phyloP scores from a whole-genome alignment of 2,329 filamentous ascomycete species.

The Colletotrichum ledebouriae region DNA sequence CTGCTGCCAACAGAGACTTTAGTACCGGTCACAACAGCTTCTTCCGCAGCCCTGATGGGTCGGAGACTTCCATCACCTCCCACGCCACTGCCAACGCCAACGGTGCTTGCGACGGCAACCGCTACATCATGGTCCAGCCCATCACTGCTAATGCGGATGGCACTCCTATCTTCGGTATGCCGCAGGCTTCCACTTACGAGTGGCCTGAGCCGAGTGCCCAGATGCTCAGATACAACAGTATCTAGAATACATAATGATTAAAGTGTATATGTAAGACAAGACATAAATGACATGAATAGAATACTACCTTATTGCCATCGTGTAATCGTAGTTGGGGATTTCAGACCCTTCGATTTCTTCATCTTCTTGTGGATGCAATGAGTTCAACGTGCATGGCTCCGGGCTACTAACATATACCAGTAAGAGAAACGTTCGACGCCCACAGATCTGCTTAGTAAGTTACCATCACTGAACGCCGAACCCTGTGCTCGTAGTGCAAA shows the following conservation, averaged over 20 bases:
- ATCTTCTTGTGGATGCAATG: too few species aligned
- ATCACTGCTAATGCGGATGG: constrained; percentile 65
- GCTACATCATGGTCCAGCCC: constrained; percentile 67
- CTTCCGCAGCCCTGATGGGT: constrained; percentile 68
- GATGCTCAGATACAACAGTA: too few species aligned
- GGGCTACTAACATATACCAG: too few species aligned
- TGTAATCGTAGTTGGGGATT: not conserved
- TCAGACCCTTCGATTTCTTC: not conserved
- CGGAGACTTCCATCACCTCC: constrained; percentile 68
- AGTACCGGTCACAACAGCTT: constrained; percentile 71
- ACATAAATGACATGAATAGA: too few species aligned
- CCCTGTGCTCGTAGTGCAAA: too few species aligned
- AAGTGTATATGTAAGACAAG: not conserved
- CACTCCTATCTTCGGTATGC: constrained; percentile 64
- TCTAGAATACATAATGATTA: not conserved
- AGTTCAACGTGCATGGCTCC: too few species aligned
- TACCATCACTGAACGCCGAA: too few species aligned
- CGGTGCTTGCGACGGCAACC: constrained; percentile 65
- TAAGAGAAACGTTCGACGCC: too few species aligned
- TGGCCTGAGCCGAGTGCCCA: constrained; percentile 44
- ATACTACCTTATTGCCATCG: too few species aligned
- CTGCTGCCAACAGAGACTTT: constrained; percentile 67
- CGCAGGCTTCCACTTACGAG: constrained; percentile 44
- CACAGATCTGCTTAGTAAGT: too few species aligned
- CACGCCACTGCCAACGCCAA: constrained; percentile 64